Base-by-base conservation (phyloP, 169 alveolate genomes). In the Cryptosporidium muris region DNA sequence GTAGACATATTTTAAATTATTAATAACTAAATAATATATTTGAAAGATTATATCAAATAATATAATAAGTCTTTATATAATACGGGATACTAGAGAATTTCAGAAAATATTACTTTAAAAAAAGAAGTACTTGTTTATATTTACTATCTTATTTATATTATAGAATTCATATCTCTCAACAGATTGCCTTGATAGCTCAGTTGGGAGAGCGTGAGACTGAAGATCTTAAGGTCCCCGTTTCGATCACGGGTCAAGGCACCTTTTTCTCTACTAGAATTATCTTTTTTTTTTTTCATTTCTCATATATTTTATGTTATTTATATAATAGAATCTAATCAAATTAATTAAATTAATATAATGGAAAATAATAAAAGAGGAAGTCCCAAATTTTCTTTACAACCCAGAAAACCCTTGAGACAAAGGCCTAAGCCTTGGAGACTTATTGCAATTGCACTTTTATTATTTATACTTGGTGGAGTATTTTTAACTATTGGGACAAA, bases 171-270 rank as follows among this genome's bases (percentile, higher is more conserved):
- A 2, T 11, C 3, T 34, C 51, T 45, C 37, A 34, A 7, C 81
- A 52, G 85, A 16, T 40, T n/a, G 96, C 96, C 96, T 94, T 91
- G 96, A 89, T 96, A 96, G 99, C 99, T 96, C 99, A 96, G 98
- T 95, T 95, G 99, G 99, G 98, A 96, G 99, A 96, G 99, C 99
- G 98, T 95, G 94, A 96, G 99, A 96, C 98, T 96, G 99, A 96
- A 96, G 99, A 94, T 96, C 99, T 96, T 93, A 95, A 95, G 98
- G 99, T 95, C 99, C 97, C 97, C 93, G 99, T 98, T 95, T 96
- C 99, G 97, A 96, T 95, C 98, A 98, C 98, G 95, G 98, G 97
- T 94, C 96, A 92, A 93, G 97, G 98, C 99, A 96, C 66, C 80
- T 88, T 88, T 92, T 89, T 47, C 3, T n/a, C 42, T 38, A 25